Evolutionary conservation across 2,329 filamentous ascomycete species (phyloP).

Genomic region (Colletotrichum tropicicola): DNA sequence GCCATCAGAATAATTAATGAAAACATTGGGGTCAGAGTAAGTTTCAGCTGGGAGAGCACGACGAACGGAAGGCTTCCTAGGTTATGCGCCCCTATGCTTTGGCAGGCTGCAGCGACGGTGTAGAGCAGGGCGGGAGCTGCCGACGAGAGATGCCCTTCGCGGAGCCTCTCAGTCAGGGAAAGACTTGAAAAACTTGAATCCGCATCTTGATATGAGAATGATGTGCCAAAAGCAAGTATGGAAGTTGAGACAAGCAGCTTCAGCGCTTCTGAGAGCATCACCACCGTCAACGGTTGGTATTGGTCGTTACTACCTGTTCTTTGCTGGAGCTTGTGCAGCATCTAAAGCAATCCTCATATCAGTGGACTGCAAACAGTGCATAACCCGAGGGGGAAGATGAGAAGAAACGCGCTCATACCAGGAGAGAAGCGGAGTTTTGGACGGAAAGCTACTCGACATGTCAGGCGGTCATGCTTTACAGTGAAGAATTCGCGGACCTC

Average conservation of each 20-base stretch:
- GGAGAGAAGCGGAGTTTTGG: neutral
- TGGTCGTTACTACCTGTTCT: neutral
- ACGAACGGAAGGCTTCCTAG: neutral
- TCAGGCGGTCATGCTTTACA: neutral
- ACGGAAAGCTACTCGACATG: neutral
- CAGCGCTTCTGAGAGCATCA: neutral
- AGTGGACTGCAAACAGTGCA: neutral
- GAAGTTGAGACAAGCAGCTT: neutral
- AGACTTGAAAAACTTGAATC: neutral
- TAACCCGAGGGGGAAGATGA: too few relatives aligned
- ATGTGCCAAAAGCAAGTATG: neutral
- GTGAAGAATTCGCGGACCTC: neutral
- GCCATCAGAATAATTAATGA: neutral
- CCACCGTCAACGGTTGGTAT: neutral
- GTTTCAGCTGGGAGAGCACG: slow-evolving; percentile 8
- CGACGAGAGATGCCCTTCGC: neutral
- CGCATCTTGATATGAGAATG: neutral
- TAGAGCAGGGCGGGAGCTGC: neutral
- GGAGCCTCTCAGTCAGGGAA: neutral
- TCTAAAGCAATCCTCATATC: neutral
- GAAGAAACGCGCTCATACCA: too few relatives aligned
- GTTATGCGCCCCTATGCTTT: neutral
- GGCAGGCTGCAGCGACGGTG: neutral
- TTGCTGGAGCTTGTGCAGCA: neutral
- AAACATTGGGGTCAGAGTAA: neutral